These are phyloP conservation scores for Tephrocybe sp. DNA, from an alignment of 768 basidiomycete genomes.

Conservation along the genomic window DNA sequence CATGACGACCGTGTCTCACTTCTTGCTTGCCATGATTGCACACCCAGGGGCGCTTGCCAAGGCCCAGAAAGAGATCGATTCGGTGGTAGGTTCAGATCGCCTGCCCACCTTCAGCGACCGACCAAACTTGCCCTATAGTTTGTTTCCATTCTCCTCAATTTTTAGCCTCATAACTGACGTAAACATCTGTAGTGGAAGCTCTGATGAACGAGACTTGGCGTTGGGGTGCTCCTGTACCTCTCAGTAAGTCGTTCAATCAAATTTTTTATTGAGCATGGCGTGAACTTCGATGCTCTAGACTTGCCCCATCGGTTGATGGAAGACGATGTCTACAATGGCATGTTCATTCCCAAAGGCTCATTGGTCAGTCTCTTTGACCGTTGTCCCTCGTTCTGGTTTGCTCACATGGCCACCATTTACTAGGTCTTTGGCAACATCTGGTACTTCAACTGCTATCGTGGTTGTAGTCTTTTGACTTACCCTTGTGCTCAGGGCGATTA, in stretches of 20 bases:
- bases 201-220: constrained; percentile 54
- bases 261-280: neutral
- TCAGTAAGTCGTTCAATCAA: constrained; percentile 50
- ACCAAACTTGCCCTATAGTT: constrained; percentile 50
- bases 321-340: constrained; percentile 59
- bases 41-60: constrained; percentile 55
- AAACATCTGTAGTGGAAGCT: constrained; percentile 38
- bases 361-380: constrained; percentile 35
- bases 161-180: neutral
- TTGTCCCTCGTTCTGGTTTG: constrained; percentile 4
- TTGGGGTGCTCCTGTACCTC: constrained; percentile 56
- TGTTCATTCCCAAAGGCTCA: constrained; percentile 62
- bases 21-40: constrained; percentile 65
- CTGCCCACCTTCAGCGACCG: constrained; percentile 63
- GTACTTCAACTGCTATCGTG: constrained; percentile 24
- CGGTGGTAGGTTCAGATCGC: constrained; percentile 50
- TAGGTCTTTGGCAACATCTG: constrained; percentile 62
- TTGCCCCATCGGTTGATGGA: constrained; percentile 65
- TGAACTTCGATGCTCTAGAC: constrained; percentile 30
- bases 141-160: constrained; percentile 11
- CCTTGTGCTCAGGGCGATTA: constrained; percentile 35
- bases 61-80: constrained; percentile 67
- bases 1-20: constrained; percentile 52
- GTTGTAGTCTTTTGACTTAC: neutral
- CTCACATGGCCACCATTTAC: constrained; percentile 1